Conservation (phyloP, 805 yeast genomes). For the Metschnikowia lachancei region DNA sequence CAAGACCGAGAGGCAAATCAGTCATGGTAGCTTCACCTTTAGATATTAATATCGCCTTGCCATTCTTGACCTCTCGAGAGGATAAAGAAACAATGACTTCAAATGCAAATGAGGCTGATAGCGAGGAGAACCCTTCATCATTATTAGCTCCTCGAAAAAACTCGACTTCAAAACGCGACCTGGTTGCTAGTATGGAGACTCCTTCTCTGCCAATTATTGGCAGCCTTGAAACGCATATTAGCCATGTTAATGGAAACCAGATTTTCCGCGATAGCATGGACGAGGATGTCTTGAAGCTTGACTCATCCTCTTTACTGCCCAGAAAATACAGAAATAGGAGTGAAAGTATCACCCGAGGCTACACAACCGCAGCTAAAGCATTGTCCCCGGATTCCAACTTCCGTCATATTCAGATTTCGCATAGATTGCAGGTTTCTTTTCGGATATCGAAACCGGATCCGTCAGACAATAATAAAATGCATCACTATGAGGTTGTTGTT, state of each 20-base stretch:
- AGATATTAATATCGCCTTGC: constrained; percentile 43
- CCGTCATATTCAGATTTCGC: constrained; percentile 60
- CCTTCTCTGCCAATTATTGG: constrained; percentile 39
- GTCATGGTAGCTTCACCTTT: constrained; percentile 42
- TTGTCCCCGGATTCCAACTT: constrained; percentile 65
- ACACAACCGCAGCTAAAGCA: constrained; percentile 35
- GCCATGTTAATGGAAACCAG: constrained; percentile 21
- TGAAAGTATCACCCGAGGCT: constrained; percentile 37
- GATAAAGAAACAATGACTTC: constrained; percentile 32
- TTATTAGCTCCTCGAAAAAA: neutral
- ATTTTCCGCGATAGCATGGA: constrained; percentile 10
- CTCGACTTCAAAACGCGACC: constrained; percentile 6
- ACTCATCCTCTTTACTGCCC: constrained; percentile 29
- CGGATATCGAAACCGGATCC: constrained; percentile 64
- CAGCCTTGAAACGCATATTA: constrained; percentile 37
- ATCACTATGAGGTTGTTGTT: constrained; percentile 76
- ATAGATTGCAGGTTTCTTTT: constrained; percentile 67
- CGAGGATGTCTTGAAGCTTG: constrained; percentile 30
- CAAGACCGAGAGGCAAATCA: constrained; percentile 2
- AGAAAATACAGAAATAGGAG: constrained; percentile 23
- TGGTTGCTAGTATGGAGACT: constrained; percentile 10
- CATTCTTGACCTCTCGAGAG: constrained; percentile 38
- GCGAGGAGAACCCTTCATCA: constrained; percentile 7
- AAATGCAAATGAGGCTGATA: constrained; percentile 12
- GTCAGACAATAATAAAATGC: constrained; percentile 44